A percentile compares a stretch with the other conserved stretches of the same genome.
phyloP scores from a whole-genome alignment of 306 rosid species.

The Trifolium pratense region DNA sequence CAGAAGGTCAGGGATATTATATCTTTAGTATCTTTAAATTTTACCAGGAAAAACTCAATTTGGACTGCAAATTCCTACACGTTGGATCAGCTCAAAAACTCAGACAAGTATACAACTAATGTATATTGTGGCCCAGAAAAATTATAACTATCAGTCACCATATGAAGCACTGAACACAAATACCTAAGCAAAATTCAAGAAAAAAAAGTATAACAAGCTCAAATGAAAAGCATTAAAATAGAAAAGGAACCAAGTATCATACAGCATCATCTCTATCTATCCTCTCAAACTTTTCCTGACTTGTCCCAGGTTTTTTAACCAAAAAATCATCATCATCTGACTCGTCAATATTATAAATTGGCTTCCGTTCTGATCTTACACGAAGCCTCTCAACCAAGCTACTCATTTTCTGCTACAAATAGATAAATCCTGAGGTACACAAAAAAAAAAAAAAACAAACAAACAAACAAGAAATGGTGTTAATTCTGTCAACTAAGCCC shows the following conservation, averaged over 20 bases:
- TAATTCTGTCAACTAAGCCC: slow-evolving; percentile 24
- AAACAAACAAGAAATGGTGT: neutral
- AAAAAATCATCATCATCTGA: slow-evolving; percentile 90
- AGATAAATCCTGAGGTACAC: slow-evolving; percentile 29
- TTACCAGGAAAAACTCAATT: neutral
- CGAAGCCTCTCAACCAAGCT: slow-evolving; percentile 99
- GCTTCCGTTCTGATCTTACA: slow-evolving; percentile 90
- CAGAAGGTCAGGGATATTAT: neutral
- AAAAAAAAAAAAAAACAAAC: slow-evolving; percentile 35
- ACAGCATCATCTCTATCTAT: slow-evolving; percentile 85
- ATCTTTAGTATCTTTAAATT: neutral
- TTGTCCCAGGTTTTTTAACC: slow-evolving; percentile 59
- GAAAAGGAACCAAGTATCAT: slow-evolving; percentile 45
- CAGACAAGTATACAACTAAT: slow-evolving; percentile 4
- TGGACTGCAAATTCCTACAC: slow-evolving; percentile 15
- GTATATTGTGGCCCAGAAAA: slow-evolving; percentile 4
- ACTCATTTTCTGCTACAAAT: slow-evolving; percentile 72
- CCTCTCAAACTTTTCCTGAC: slow-evolving; percentile 71
- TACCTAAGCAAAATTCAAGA: slow-evolving; percentile 3
- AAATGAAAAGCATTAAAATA: slow-evolving; percentile 25
- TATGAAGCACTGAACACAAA: slow-evolving; percentile 25
- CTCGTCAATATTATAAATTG: slow-evolving; percentile 83
- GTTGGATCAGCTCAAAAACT: slow-evolving; percentile 21
- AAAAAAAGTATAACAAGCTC: slow-evolving; percentile 21
- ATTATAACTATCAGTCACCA: slow-evolving; percentile 19